Base-by-base conservation (phyloP, 73 alveolate species). In the Urostyla sp. region DNA sequence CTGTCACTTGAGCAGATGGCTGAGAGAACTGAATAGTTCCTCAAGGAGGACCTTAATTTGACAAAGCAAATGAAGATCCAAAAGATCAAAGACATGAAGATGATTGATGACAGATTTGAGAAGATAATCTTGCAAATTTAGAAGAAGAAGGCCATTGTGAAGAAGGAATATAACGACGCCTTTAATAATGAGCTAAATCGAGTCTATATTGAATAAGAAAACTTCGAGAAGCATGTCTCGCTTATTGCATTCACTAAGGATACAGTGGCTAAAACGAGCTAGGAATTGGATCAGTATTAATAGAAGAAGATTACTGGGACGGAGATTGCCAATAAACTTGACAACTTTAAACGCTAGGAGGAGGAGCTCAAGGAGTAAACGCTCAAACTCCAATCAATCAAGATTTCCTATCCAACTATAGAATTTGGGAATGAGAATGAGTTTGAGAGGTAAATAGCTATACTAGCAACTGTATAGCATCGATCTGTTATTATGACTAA, bases 201-300 rank as follows among this genome's bases (percentile, higher is more conserved):
- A 31, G 74, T 84, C 15, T 46, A 74, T 15, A 30, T 55, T 34
- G 88, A 84, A 46, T 76, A 55, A 16, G 92, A 75, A 61, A 84
- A 75, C 58, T 84, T 74, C 61, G 83, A 52, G 18, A 84, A 54
- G n/a, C 92, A 84, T 27, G 49, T 32, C 35, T 48, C 75, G 8
- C 61, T 84, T 6, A 56, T 84, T n/a, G 69, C 73, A 30, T 74
- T 75, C 85, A 84, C 26, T 60, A 84, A 50, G 30, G 85, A 67
- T 0, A 58, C 85, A 7, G 86, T 75, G 30, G 31, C 18, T 8
- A 58, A 75, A 31, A 15, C 54, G 27, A 40, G 45, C 20, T 1
- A 31, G 1, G 89, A 78, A 37, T 49, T 73, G 34, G 86, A 52
- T 6, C 31, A 16, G 26, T 46, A 21, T 35, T 60, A 63, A 21